Conservation (phyloP, 108 stramenopile species). For the Cyclotella baltica region DNA sequence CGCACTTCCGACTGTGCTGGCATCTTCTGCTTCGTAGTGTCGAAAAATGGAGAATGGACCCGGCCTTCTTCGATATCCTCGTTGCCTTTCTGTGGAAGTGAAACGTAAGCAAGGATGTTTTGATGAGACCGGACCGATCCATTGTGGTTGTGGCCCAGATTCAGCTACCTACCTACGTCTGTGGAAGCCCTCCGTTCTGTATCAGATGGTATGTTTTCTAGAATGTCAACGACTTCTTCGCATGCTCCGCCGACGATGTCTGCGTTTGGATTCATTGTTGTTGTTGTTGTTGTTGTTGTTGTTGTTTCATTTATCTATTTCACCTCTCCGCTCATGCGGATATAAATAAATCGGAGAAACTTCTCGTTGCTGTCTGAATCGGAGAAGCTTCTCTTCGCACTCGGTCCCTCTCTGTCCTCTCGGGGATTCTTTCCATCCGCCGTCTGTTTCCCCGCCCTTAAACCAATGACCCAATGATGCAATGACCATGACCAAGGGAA, state of each 20-base stretch:
- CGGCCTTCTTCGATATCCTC: slow-evolving; percentile 31
- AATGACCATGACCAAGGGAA: too few species aligned
- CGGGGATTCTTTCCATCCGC: too few species aligned
- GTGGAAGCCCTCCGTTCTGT: slow-evolving; percentile 32
- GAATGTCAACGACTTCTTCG: slow-evolving; percentile 44
- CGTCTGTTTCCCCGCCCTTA: too few species aligned
- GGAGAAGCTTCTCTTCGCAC: too few species aligned
- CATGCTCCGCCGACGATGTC: slow-evolving; percentile 33
- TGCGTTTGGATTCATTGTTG: slow-evolving; percentile 37
- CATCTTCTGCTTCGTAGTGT: background rate
- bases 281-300: background rate
- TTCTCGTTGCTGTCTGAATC: too few species aligned
- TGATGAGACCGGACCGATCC: background rate
- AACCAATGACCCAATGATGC: too few species aligned
- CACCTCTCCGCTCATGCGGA: too few species aligned
- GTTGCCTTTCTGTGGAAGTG: background rate
- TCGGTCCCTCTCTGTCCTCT: too few species aligned
- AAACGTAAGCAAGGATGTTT: background rate
- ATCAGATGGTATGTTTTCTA: slow-evolving; percentile 51
- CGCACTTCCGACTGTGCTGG: background rate
- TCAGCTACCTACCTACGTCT: slow-evolving; percentile 4
- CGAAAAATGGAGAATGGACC: slow-evolving; percentile 43
- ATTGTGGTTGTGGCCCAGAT: background rate
- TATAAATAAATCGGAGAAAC: too few species aligned
- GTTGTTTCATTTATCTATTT: slow-evolving; percentile 1